Evolutionary conservation across 352 stramenopile genomes (phyloP), one percentile per base, ranked within the genome.

Genomic region (Globisporangium barbulae): DNA sequence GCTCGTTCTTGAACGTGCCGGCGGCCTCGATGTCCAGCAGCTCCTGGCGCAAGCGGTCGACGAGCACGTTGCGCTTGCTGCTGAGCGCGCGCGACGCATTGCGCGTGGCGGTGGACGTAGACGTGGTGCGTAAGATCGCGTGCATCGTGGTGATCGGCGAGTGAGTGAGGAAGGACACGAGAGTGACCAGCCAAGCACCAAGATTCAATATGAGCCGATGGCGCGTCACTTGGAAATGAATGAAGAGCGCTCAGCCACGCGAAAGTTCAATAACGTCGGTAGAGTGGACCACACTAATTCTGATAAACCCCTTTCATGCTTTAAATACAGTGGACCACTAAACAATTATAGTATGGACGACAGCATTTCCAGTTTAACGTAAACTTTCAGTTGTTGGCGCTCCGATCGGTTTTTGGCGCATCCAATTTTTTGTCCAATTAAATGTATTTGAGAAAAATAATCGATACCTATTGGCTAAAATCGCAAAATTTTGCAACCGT

Each of bases 1-100:
- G 88, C 75, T 98, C 93, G 61, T 71, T 70, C 73, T 96, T 96
- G 79, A 78, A 96, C 15, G 85, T 94, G 65, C 88, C 88, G 17
- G 86, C 88, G 42, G 72, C 71, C 33, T 91, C 69, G 62, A 96
- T 96, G 58, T 70, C 83, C 9, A 61, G 55, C 35, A 95, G 71
- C 64, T 95, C 86, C 21, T 85, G 72, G 48, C 75, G 76, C 58
- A 95, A 65, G n/a, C 87, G 87, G 68, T 91, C 79, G 33, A 92
- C 77, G 31, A 94, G 80, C 48, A 65, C 73, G 61, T 93, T 93
- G 67, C 79, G 82, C 59, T 63, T 55, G n/a, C 56, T 57, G 42
- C 64, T 75, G n/a, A 78, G 74, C 15, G 68, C 65, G 61, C 47
- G 64, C 47, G 35, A 41, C 35, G 42, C 22, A 44, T 25, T 30